Base-by-base conservation (phyloP, 331 rosid genomes). In the Stylosanthes scabra region DNA sequence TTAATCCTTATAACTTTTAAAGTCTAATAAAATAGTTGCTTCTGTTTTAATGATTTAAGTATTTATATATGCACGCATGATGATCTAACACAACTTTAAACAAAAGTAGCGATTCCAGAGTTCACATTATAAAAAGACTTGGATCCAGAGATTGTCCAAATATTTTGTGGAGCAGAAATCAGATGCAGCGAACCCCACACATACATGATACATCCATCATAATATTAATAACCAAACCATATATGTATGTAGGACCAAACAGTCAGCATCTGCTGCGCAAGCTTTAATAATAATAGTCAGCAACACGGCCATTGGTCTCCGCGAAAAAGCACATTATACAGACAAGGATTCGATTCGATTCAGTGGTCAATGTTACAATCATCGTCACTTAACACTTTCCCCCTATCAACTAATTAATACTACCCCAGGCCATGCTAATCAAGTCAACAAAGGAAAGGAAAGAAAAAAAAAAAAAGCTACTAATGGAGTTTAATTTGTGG, bases 391-490 rank as follows among this genome's bases (percentile, higher is more conserved):
- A 20, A 20, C 25, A 20, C 25, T 50, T 75, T 62, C 59, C 59
- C 66, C 60, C 9, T 78, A 78, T 62, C 37, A 72, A 31, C 73
- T 37, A 70, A 66, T 75, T 59, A 68, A 68, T 46, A 34, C 39
- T 34, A 20, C 55, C 59, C 52, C 7, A 44, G 27, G 45, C 29
- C 75, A 66, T 67, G 63, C 82, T 75, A 79, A 64, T 57, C 60
- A 74, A 78, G 82, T 77, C 81, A 80, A 79, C 29, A 81, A 81
- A 80, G 70, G 64, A 54, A 7, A 14, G 14, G 16, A 14, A 63
- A 63, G 2, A 47, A 47, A 47, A 63, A 46, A 47, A 47, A 47
- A 63, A 46, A 78, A 68, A 27, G 58, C n/a, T 29, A 64, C 58
- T 6, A 34, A 34, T 34, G 31, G 59, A 55, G 58, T 67, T 71